These are phyloP conservation scores for Leucocoprinus leucothites DNA, from an alignment of 768 basidiomycete genomes.

Conservation along the genomic window DNA sequence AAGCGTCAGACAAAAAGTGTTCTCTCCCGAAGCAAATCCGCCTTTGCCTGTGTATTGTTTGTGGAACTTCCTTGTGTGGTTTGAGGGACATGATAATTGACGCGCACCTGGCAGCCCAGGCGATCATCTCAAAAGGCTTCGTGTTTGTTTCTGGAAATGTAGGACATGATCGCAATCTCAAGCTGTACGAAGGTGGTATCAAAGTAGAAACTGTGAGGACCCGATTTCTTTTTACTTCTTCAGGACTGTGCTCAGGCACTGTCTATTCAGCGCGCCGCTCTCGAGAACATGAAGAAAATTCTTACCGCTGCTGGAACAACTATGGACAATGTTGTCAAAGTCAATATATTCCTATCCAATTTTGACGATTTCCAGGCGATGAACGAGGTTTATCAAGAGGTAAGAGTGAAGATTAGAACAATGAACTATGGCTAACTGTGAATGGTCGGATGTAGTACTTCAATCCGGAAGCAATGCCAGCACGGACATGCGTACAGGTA, in stretches of 20 bases:
- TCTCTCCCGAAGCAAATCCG: conserved; percentile 11
- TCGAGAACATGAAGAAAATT: conserved; percentile 16
- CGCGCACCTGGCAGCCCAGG: conserved; percentile 11
- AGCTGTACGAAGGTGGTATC: conserved; percentile 16
- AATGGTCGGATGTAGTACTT: conserved; percentile 13
- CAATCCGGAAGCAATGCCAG: conserved; percentile 11
- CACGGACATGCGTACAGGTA: conserved; percentile 16
- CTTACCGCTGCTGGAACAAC: conserved; percentile 16
- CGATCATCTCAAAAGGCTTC: conserved; percentile 16
- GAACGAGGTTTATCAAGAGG: conserved; percentile 17
- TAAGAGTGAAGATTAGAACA: neutral
- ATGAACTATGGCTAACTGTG: neutral
- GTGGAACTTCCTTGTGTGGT: neutral
- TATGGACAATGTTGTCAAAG: conserved; percentile 14
- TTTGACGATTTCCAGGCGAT: conserved; percentile 13
- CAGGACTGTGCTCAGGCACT: neutral
- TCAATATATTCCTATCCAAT: conserved; percentile 14
- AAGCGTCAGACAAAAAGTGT: conserved; percentile 7
- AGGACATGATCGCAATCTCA: conserved; percentile 13
- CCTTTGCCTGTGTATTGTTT: conserved; percentile 12
- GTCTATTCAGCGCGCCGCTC: conserved; percentile 14
- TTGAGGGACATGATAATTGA: neutral
- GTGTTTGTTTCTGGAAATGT: conserved; percentile 17
- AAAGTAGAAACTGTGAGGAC: conserved; percentile 14
- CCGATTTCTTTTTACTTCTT: neutral